A percentile compares a stretch with the other conserved stretches of the same genome.
Evolutionary conservation across 768 basidiomycete species (phyloP).

Genomic region (Suillus sp.): DNA sequence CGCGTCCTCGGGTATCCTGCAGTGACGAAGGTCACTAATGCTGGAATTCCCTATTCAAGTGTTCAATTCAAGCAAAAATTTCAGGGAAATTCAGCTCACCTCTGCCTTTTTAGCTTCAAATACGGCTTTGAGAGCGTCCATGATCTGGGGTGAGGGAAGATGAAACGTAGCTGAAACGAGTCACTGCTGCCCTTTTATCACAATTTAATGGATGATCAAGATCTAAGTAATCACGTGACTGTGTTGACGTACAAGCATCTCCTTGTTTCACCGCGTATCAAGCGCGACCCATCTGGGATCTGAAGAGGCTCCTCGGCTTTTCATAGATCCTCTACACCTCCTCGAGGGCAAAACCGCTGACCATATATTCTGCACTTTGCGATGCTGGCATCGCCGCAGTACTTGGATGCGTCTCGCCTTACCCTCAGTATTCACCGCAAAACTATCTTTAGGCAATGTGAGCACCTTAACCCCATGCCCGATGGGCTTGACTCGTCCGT

Average conservation of each 20-base stretch:
- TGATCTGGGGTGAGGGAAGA: slow-evolving; percentile 8
- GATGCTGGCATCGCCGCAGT: too few relatives aligned
- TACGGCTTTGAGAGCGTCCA: slow-evolving; percentile 33
- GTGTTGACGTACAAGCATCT: too few relatives aligned
- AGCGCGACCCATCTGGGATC: too few relatives aligned
- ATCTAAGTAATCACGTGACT: slow-evolving; percentile 4
- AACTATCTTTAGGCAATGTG: background rate
- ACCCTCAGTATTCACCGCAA: background rate
- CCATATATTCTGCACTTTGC: too few relatives aligned
- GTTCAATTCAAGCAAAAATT: slow-evolving; percentile 12
- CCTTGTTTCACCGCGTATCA: too few relatives aligned
- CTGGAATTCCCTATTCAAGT: slow-evolving; percentile 50
- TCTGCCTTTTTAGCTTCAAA: slow-evolving; percentile 29
- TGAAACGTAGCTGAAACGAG: slow-evolving; percentile 3
- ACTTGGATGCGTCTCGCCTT: background rate
- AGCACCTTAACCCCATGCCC: background rate
- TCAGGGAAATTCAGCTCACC: slow-evolving; percentile 10
- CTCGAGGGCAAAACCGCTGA: too few relatives aligned
- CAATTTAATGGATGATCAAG: background rate
- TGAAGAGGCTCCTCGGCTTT: too few relatives aligned
- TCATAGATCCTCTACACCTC: too few relatives aligned
- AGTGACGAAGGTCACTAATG: slow-evolving; percentile 85
- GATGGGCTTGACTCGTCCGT: too few relatives aligned
- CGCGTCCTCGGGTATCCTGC: slow-evolving; percentile 82
- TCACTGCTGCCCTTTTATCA: background rate